Evolutionary conservation across 192 early-diverging fungal species (phyloP), one percentile per base, ranked within the genome.

Genomic region (Dispira simplex): DNA sequence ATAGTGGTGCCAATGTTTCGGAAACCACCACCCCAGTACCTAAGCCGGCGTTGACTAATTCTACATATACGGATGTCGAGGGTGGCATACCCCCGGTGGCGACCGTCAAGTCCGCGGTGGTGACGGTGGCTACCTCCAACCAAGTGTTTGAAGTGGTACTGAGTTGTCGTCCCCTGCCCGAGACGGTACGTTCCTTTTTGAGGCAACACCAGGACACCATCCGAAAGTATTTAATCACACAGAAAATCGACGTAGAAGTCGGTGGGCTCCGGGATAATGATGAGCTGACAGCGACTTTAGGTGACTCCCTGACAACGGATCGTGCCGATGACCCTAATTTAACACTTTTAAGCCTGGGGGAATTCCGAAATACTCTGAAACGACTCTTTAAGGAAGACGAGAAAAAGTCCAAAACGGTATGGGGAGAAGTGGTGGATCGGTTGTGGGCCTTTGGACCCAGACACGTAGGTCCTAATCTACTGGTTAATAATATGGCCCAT

Each of bases 381-480:
- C 59, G 65, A 3, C 46, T 76, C 32, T 73, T 76, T 58, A 67
- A 52, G 3, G 49, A 70, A 39, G 70, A 68, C 11, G 71, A 69
- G n/a, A 64, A 66, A 8, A 64, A 68, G 0, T 65, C 25, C 47
- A 47, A 43, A 23, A 62, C 44, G 18, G 66, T 67, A 59, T 67
- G 62, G 73, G 67, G 55, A 64, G 66, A 13, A 63, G 71, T 57
- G 12, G 66, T 70, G 60, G 64, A 70, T 68, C 81, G 80, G n/a
- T 77, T 93, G 18, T 83, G 90, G 85, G 78, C 87, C 0, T 89
- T 91, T 73, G 91, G 91, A 49, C 89, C 91, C 13, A 84, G 85
- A 64, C 81, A 85, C 9, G 73, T 83, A 27, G 91, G 91, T 11
- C 82, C 89, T 10, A 93, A 93, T 62, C 25, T 93, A 46, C 73